Evolutionary conservation across 2,329 filamentous ascomycete species (phyloP), one percentile per base, ranked within the genome.

Genomic region (Colletotrichum sp.): DNA sequence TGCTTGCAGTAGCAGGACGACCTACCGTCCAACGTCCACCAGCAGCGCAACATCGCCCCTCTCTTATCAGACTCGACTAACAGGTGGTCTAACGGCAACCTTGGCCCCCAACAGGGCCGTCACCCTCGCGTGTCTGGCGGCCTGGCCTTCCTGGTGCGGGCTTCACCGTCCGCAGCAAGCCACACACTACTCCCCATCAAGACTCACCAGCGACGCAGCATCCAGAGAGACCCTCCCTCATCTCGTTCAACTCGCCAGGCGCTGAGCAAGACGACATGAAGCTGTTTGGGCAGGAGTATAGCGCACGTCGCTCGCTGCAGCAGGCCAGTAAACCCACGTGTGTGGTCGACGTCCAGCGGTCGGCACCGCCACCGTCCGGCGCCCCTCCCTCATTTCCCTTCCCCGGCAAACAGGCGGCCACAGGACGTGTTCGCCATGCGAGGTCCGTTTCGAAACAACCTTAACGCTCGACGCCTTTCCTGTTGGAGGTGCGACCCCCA

Each of bases 11-110:
- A 69, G 39, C 57, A 68, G 71, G 70, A 73, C 32, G 69, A 32
- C 68, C 28, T 36, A 64, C 70, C 70, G 59, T 63, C 39, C 64
- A 36, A 57, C 63, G 15, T 48, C 64, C 73, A 75, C 73, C 73
- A 48, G 70, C 44, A 75, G 52, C 73, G 73, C 73, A 69, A 48
- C 73, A 75, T 75, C 73, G 73, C 70, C 73, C 73, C 73, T 75
- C 73, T 69, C 73, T 73, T 73, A 69, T 68, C 71, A 65, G n/a
- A 32, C 63, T 55, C 57, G 67, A 63, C 63, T 64, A 59, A 32
- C n/a, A 48, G 44, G 55, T 63, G 32, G 55, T 63, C 59, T 36
- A 68, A 57, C n/a, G 70, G 32, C 57, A 63, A 22, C 10, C 48
- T 72, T 68, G 32, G 59, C 39, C 39, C 68, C 62, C 52, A 64